These are phyloP conservation scores for Umbelopsis vinacea DNA, from an alignment of 192 early-diverging fungal species.

Conservation along the genomic window DNA sequence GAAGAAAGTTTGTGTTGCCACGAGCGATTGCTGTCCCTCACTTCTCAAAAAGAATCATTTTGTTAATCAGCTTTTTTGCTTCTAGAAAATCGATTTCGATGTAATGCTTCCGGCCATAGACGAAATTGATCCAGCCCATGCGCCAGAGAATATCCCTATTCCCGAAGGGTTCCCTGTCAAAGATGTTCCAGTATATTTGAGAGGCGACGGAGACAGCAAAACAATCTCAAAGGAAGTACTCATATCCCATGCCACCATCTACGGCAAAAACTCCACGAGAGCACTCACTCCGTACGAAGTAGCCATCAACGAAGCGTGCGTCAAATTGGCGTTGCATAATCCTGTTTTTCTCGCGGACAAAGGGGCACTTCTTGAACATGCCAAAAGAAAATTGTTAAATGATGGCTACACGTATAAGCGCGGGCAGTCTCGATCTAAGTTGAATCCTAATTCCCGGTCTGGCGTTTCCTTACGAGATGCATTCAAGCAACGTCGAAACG, in stretches of 20 bases:
- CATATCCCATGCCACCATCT: constrained; percentile 56
- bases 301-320: constrained; percentile 56
- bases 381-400: constrained; percentile 52
- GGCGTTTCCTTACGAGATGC: constrained; percentile 35
- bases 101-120: constrained; percentile 28
- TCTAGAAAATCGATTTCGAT: constrained; percentile 21
- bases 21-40: too few relatives aligned
- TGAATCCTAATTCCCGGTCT: constrained; percentile 45
- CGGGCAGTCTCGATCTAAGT: constrained; percentile 58
- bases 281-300: constrained; percentile 56
- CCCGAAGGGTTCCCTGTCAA: constrained; percentile 18
- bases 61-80: not conserved
- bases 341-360: constrained; percentile 49
- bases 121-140: constrained; percentile 39
- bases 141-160: constrained; percentile 28
- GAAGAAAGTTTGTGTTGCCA: constrained; percentile 17
- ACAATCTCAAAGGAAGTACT: constrained; percentile 44
- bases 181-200: constrained; percentile 12
- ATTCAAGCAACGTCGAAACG: constrained; percentile 44
- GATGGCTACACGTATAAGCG: constrained; percentile 62
- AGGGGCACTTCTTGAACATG: constrained; percentile 50
- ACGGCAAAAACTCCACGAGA: constrained; percentile 56
- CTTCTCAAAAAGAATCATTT: not conserved
- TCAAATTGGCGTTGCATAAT: constrained; percentile 50
- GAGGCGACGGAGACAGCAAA: constrained; percentile 22